Evolutionary conservation across 1,139 yeast genomes (phyloP), one percentile per base, ranked within the genome.

Genomic region (Casaregolazyma suthepensis): DNA sequence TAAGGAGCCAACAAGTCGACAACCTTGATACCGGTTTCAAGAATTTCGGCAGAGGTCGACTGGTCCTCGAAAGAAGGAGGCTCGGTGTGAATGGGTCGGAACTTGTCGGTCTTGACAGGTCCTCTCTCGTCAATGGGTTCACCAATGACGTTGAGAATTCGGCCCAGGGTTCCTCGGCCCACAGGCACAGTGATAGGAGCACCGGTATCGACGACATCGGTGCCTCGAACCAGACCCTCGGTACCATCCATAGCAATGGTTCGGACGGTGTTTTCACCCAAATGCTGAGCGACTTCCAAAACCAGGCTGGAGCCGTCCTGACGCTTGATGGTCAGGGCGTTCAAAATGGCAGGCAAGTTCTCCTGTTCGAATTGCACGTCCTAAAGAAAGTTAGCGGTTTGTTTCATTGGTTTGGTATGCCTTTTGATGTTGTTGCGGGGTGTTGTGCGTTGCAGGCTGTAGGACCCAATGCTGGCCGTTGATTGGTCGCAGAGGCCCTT

Each of bases 231-330:
- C 72, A 93, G 86, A 89, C 99, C 99, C 77, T 93, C 98, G 69
- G 99, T 93, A 87, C 98, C 99, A 78, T 93, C 99, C 99, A 93
- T 93, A 74, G 99, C 98, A 87, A 93, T 93, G 73, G 99, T 87
- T 85, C 99, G 91, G 75, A 93, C 98, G 70, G 98, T 87, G 88
- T 90, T 90, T 82, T 93, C 99, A 82, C 99, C 99, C 78, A 93
- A 84, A 78, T 93, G 99, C 81, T 93, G 99, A 71, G 99, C 94
- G 69, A 93, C 99, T 81, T 93, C 99, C 71, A 93, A 85, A 64
- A 93, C 93, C 73, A 93, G 85, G 71, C 81, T 80, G 65, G 78
- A 76, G 59, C 83, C 83, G 61, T 74, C 74, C 67, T 84, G 87
- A 54, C 66, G 63, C 74, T 85, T 81, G 73, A 93, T 83, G 75